Percentiles rank a stretch among this genome's conserved stretches.
These are phyloP conservation scores for Lactuca saligna DNA, from an alignment of 129 eudicot genomes.

Conservation along the genomic window DNA sequence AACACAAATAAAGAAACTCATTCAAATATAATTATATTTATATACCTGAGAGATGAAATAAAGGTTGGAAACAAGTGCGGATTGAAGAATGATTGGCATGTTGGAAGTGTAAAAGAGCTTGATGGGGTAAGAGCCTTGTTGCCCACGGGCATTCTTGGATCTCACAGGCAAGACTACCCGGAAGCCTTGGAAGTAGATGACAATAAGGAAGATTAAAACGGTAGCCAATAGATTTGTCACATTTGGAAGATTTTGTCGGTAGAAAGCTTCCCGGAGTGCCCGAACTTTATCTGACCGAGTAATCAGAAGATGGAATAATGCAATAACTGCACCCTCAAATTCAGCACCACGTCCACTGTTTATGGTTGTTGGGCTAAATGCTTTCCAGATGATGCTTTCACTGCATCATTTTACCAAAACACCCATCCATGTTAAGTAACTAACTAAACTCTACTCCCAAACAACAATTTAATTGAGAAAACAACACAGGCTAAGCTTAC, in stretches of 20 bases:
- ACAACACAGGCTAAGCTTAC: constrained; percentile 16
- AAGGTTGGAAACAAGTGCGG: constrained; percentile 83
- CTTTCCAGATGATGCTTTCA: constrained; percentile 62
- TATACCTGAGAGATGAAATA: constrained; percentile 86
- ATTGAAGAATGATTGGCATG: constrained; percentile 88
- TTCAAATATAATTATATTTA: neutral
- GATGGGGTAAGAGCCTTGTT: constrained; percentile 86
- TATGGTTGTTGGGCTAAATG: constrained; percentile 55
- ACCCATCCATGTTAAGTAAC: no score
- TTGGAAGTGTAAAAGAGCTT: constrained; percentile 87
- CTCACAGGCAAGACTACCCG: constrained; percentile 90
- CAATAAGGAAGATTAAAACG: constrained; percentile 55
- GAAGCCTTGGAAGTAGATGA: constrained; percentile 68
- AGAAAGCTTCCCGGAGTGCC: constrained; percentile 81
- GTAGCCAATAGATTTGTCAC: constrained; percentile 87
- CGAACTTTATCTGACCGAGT: constrained; percentile 61
- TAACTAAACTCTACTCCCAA: no score
- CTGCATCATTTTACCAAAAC: constrained; percentile 17
- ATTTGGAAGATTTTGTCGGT: constrained; percentile 92
- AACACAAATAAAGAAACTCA: neutral
- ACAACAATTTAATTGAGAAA: no score
- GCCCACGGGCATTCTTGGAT: constrained; percentile 88
- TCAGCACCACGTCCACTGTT: constrained; percentile 58
- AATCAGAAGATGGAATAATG: constrained; percentile 76
- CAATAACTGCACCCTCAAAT: constrained; percentile 88